Evolutionary conservation across 768 basidiomycete species (phyloP), one percentile per base, ranked within the genome.

Genomic region (Filobasidium floriforme): DNA sequence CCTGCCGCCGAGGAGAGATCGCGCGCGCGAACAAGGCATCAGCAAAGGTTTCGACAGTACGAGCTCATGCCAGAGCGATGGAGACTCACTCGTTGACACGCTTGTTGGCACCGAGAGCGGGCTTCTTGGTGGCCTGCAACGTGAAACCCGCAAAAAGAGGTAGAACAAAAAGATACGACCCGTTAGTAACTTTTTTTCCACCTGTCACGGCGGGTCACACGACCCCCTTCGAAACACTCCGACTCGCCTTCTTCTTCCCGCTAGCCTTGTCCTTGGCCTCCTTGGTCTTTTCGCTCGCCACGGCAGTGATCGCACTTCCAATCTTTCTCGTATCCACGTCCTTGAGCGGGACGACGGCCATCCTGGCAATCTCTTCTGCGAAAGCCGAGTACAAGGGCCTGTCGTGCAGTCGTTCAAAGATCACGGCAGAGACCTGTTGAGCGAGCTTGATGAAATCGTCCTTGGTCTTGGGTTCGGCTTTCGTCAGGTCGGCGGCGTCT

Each of bases 241-340:
- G 37, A 11, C n/a, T 43, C 18, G 74, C 74, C 81, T 93, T 93
- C 82, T 92, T 94, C 85, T 93, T 96, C 37, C 91, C 90, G 67
- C 85, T 87, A 1, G 86, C 82, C 77, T 88, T 90, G 41, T 92
- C 90, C 69, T 88, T 84, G 72, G 88, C 86, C 75, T 90, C 90
- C 80, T 86, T 89, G 80, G 93, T 90, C 81, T 98, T 99, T 81
- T 93, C 91, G 73, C 94, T 97, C 60, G 92, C 89, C 7, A 98
- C 82, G 1, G 89, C 87, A 18, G 89, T 90, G 63, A 99, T 81
- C 3, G 82, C 86, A 60, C 86, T 88, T 0, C 91, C 89, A 0
- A 85, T 89, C 76, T 97, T 97, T 68, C 92, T 85, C 29, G 92
- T 87, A 72, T 99, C 94, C 61, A 92, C 86, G 68, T 97, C 92